These are phyloP conservation scores for Podila verticillata DNA, from an alignment of 192 early-diverging fungal genomes.

Conservation along the genomic window DNA sequence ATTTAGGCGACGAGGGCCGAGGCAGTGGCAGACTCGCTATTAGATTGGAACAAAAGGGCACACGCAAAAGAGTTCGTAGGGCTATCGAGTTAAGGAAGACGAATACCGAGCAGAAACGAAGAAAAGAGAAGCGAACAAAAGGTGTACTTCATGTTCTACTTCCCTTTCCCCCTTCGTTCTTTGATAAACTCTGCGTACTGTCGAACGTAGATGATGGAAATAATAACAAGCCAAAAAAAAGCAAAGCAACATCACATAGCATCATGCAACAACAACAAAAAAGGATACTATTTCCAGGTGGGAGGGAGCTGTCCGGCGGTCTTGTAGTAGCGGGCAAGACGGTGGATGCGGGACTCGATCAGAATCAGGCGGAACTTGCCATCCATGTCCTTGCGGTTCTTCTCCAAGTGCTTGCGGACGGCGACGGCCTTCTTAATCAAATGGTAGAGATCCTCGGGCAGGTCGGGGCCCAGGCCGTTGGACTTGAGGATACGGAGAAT, in stretches of 20 bases:
- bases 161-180: not conserved
- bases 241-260: conserved; percentile 1
- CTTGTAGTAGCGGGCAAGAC: conserved; percentile 99
- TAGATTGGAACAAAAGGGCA: conserved; percentile 25
- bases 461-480: conserved; percentile 94
- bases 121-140: conserved; percentile 10
- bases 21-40: conserved; percentile 83
- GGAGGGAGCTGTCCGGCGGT: conserved; percentile 94
- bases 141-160: not conserved
- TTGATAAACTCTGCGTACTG: not conserved
- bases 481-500: conserved; percentile 98
- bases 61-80: conserved; percentile 20
- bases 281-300: conserved; percentile 97
- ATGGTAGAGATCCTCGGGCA: conserved; percentile 99
- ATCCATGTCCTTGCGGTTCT: conserved; percentile 98
- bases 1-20: conserved; percentile 85
- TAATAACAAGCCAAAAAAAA: not conserved
- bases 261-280: conserved; percentile 25
- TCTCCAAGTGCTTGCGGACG: conserved; percentile 99
- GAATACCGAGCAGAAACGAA: conserved; percentile 30
- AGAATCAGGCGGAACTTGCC: conserved; percentile 99
- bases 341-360: conserved; percentile 97
- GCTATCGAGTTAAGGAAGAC: conserved; percentile 8
- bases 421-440: conserved; percentile 99
- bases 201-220: conserved; percentile 3